phyloP scores from a whole-genome alignment of 306 rosid species.

The Oxytropis ochrocephala region DNA sequence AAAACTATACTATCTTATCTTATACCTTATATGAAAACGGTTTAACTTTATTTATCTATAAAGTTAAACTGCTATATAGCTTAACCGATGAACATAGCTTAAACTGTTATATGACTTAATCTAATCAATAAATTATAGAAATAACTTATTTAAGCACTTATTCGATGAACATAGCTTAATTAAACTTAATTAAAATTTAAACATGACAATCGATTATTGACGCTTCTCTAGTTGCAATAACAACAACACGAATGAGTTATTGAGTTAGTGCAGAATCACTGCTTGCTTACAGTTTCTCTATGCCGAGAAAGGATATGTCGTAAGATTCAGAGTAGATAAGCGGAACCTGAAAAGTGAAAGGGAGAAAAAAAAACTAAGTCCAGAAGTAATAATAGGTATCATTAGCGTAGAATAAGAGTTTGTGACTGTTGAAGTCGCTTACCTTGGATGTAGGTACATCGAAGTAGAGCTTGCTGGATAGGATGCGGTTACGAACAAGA shows the following conservation, averaged over 20 bases:
- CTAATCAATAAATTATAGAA: too few species aligned
- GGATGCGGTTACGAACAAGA: conserved; percentile 54
- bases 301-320: conserved; percentile 73
- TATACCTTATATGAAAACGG: too few species aligned
- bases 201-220: not conserved
- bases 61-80: too few species aligned
- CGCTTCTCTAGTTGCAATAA: not conserved
- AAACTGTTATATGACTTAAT: too few species aligned
- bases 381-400: not conserved
- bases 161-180: too few species aligned
- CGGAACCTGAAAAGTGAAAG: conserved; percentile 63
- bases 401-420: not conserved
- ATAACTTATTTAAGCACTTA: too few species aligned
- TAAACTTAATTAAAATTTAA: too few species aligned
- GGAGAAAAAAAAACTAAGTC: not conserved
- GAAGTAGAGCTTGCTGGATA: conserved; percentile 76
- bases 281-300: conserved; percentile 74
- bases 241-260: not conserved
- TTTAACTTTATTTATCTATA: too few species aligned
- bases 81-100: too few species aligned
- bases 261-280: not conserved
- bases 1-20: too few species aligned
- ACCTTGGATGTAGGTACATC: conserved; percentile 73
- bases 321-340: conserved; percentile 68
- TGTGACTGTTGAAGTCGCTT: not conserved